Conservation (phyloP, 2,329 filamentous ascomycete genomes). For the Phyllosticta citriasiana region DNA sequence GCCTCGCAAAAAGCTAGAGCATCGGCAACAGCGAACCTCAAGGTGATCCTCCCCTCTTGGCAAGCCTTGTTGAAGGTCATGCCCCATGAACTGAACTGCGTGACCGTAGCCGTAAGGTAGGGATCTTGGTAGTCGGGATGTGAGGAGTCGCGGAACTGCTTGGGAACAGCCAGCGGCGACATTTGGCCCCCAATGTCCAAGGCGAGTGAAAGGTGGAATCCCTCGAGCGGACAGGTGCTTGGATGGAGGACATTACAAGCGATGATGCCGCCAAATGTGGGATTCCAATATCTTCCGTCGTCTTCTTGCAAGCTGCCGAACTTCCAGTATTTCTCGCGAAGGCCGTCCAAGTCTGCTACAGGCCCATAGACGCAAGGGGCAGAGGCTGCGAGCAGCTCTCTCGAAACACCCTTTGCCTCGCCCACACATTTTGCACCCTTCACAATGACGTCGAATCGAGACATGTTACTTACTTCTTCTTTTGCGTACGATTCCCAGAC, state of each 20-base stretch:
- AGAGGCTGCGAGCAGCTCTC: background rate
- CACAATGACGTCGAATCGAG: background rate
- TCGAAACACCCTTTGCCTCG: background rate
- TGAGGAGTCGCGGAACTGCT: background rate
- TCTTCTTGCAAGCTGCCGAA: background rate
- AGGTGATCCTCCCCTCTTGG: conserved; percentile 18
- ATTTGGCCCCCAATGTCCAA: conserved; percentile 7
- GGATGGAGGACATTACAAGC: conserved; percentile 35
- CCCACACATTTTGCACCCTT: background rate
- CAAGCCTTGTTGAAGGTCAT: conserved; percentile 25
- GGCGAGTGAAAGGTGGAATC: conserved; percentile 45
- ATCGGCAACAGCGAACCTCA: conserved; percentile 42
- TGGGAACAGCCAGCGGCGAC: conserved; percentile 8
- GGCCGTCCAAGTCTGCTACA: background rate
- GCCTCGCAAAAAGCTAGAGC: conserved; percentile 43
- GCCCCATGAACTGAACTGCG: conserved; percentile 40
- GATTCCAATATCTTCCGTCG: background rate
- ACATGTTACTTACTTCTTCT: background rate
- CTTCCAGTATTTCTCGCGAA: background rate
- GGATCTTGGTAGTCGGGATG: no score
- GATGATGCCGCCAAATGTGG: background rate
- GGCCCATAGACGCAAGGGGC: background rate
- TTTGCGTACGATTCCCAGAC: conserved; percentile 33
- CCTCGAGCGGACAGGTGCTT: conserved; percentile 41
- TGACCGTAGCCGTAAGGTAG: conserved; percentile 7